These are phyloP conservation scores for Grigorovia transvaalensis DNA, from an alignment of 805 yeast species.

Conservation along the genomic window DNA sequence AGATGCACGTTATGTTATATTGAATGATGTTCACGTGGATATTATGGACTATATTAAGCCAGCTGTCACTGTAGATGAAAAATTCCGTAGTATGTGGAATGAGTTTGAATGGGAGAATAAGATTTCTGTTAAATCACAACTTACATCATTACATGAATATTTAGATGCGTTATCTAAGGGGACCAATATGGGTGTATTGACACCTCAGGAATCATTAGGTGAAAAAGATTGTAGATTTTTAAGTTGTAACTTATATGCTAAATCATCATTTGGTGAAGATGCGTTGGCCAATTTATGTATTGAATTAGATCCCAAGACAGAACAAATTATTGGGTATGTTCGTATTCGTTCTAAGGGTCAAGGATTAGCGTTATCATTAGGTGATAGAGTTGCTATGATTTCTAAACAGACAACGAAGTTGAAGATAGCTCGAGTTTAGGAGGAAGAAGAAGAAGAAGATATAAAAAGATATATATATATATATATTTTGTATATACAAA, in stretches of 20 bases:
- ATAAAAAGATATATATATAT: neutral
- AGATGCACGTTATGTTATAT: conserved; percentile 79
- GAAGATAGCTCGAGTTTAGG: conserved; percentile 24
- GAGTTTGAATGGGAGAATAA: conserved; percentile 99
- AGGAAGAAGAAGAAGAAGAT: neutral
- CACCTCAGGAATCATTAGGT: conserved; percentile 84
- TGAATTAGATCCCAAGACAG: conserved; percentile 58
- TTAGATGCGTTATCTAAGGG: conserved; percentile 58
- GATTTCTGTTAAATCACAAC: conserved; percentile 70
- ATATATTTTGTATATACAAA: neutral
- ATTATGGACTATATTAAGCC: conserved; percentile 97
- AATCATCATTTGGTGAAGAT: conserved; percentile 93
- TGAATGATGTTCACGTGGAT: conserved; percentile 91
- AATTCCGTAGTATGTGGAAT: conserved; percentile 96
- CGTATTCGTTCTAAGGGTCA: conserved; percentile 96
- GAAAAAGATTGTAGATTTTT: conserved; percentile 71
- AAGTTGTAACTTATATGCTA: conserved; percentile 87
- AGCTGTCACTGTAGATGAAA: conserved; percentile 77
- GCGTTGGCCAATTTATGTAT: conserved; percentile 93
- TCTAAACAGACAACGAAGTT: conserved; percentile 46
- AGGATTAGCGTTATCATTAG: conserved; percentile 89
- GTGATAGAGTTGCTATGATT: conserved; percentile 84
- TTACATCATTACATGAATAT: conserved; percentile 61
- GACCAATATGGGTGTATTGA: conserved; percentile 89
- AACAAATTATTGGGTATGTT: conserved; percentile 83